A percentile compares a stretch with the other conserved stretches of the same genome.
phyloP scores from a whole-genome alignment of 169 alveolate genomes.

The Plasmodium sp. region DNA sequence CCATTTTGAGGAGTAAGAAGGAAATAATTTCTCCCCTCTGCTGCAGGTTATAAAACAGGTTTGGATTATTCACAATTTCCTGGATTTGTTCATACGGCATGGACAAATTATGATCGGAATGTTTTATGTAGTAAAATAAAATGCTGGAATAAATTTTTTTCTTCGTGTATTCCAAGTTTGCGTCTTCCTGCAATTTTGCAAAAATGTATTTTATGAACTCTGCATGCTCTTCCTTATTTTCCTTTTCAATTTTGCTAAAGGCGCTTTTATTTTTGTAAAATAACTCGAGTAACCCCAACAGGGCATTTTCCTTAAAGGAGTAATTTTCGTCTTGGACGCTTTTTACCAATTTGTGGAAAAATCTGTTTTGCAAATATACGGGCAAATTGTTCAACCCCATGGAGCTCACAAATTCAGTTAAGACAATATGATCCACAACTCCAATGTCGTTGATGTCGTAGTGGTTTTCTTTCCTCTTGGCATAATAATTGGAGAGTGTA shows the following conservation, averaged over 20 bases:
- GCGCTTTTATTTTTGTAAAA: conserved; percentile 41
- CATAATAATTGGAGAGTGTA: conserved; percentile 29
- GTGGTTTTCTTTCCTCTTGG: conserved; percentile 10
- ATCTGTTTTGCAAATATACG: conserved; percentile 45
- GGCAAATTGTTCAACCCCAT: conserved; percentile 43
- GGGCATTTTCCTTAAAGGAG: conserved; percentile 50
- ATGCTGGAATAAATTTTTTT: conserved; percentile 15
- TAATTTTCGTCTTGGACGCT: conserved; percentile 27
- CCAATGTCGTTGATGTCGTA: conserved; percentile 14
- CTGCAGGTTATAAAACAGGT: conserved; percentile 26
- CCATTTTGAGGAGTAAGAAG: conserved; percentile 14
- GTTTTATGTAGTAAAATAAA: conserved; percentile 34
- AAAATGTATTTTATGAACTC: conserved; percentile 16
- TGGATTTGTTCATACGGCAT: conserved; percentile 42
- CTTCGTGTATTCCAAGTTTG: conserved; percentile 17
- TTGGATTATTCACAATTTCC: conserved; percentile 20
- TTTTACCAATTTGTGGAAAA: conserved; percentile 17
- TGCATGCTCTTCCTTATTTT: conserved; percentile 5
- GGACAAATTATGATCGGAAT: conserved; percentile 10
- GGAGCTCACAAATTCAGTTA: conserved; percentile 11
- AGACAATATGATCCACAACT: conserved; percentile 31
- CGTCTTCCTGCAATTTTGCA: neutral
- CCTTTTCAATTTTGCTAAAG: neutral
- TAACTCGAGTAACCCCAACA: conserved; percentile 11
- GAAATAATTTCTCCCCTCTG: conserved; percentile 50